These are phyloP conservation scores for Pseudozyma sp. DNA, from an alignment of 1,284 basidiomycete genomes.

Conservation along the genomic window DNA sequence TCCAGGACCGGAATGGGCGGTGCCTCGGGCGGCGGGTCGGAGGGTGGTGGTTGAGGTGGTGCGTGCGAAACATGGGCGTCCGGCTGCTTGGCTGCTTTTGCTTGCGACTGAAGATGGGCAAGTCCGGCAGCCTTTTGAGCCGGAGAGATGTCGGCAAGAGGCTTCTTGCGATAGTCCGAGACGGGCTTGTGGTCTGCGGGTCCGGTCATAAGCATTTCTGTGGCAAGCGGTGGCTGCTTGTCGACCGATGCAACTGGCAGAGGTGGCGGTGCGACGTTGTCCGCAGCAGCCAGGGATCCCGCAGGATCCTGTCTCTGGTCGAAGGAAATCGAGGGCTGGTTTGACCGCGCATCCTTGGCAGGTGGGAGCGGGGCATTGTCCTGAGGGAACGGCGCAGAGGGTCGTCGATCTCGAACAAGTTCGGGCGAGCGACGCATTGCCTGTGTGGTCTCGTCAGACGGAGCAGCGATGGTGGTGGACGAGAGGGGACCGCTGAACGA, in stretches of 20 bases:
- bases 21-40: slow-evolving; percentile 24
- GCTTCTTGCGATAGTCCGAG: slow-evolving; percentile 57
- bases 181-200: slow-evolving; percentile 49
- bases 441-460: slow-evolving; percentile 36
- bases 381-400: slow-evolving; percentile 4
- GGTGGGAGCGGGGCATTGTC: slow-evolving; percentile 19
- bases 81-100: slow-evolving; percentile 23
- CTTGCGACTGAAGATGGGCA: slow-evolving; percentile 41
- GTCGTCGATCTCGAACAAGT: slow-evolving; percentile 1
- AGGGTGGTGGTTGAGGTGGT: slow-evolving; percentile 10
- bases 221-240: slow-evolving; percentile 9
- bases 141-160: slow-evolving; percentile 49
- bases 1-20: slow-evolving; percentile 34
- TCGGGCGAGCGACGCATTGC: slow-evolving; percentile 30
- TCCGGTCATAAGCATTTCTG: slow-evolving; percentile 30
- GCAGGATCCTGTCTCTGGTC: not conserved
- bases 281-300: slow-evolving; percentile 13
- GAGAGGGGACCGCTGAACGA: slow-evolving; percentile 27
- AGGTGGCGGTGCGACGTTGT: slow-evolving; percentile 55
- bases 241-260: slow-evolving; percentile 34
- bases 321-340: not conserved
- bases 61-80: slow-evolving; percentile 2
- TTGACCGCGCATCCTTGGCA: slow-evolving; percentile 24
- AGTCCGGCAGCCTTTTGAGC: slow-evolving; percentile 47
- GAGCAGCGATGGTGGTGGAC: slow-evolving; percentile 35